A percentile compares a stretch with the other conserved stretches of the same genome.
Evolutionary conservation across 2,329 filamentous ascomycete genomes (phyloP).

Genomic region (Westerdykella ornata): DNA sequence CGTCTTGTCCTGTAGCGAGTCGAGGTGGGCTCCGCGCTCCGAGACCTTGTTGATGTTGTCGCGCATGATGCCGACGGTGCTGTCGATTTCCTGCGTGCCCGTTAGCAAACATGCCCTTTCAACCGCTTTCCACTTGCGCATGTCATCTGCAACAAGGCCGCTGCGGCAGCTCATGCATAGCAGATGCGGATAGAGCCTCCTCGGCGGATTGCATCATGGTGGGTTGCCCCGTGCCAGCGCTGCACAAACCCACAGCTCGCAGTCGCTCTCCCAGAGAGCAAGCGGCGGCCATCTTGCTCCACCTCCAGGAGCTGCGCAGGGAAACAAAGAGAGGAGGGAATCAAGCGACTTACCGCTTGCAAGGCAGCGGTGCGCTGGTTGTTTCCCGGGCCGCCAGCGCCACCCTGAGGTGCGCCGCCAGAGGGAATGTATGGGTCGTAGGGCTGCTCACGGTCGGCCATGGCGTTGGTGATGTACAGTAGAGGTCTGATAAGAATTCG

Average conservation of each 20-base stretch:
- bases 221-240: not conserved
- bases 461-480: slow-evolving; percentile 30
- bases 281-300: not conserved
- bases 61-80: slow-evolving; percentile 89
- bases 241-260: not conserved
- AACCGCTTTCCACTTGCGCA: too few relatives aligned
- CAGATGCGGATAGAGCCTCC: not conserved
- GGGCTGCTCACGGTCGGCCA: slow-evolving; percentile 57
- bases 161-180: too few relatives aligned
- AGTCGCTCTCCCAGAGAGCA: slow-evolving; percentile 2
- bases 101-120: slow-evolving; percentile 7
- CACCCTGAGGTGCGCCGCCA: slow-evolving; percentile 50
- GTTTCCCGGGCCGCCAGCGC: slow-evolving; percentile 41
- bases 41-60: slow-evolving; percentile 97
- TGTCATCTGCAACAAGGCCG: too few relatives aligned
- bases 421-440: slow-evolving; percentile 88
- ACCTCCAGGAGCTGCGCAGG: not conserved
- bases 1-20: slow-evolving; percentile 87
- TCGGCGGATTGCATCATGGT: not conserved
- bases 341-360: slow-evolving; percentile 60
- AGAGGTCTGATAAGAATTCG: slow-evolving; percentile 1
- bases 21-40: slow-evolving; percentile 82
- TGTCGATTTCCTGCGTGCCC: slow-evolving; percentile 77
- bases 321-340: not conserved
- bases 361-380: slow-evolving; percentile 66